These are phyloP conservation scores for Fraxinus pennsylvanica DNA, from an alignment of 257 asterid species.

Conservation along the genomic window DNA sequence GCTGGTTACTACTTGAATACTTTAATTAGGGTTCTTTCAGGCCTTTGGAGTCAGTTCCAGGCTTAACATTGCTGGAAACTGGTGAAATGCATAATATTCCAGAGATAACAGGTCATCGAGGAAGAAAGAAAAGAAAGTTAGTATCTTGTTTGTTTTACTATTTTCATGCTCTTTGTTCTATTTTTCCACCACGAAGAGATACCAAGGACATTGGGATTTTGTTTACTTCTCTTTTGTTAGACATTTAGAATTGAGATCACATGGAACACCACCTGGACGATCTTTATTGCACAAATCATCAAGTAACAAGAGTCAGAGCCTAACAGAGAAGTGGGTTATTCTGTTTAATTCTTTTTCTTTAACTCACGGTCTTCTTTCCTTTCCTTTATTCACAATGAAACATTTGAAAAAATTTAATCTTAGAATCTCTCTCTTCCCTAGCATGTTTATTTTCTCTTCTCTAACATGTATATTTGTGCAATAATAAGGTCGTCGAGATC, in stretches of 20 bases:
- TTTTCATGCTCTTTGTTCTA: conserved; percentile 15
- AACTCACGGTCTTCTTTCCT: conserved; percentile 6
- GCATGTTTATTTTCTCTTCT: conserved; percentile 12
- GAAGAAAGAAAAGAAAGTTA: conserved; percentile 78
- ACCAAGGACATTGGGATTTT: conserved; percentile 14
- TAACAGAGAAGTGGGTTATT: conserved; percentile 47
- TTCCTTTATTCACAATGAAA: conserved; percentile 1
- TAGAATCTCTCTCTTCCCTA: neutral
- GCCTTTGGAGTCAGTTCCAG: conserved; percentile 54
- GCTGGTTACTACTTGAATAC: neutral
- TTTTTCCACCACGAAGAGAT: conserved; percentile 4
- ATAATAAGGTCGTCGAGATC: conserved; percentile 47
- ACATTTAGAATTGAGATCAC: conserved; percentile 44
- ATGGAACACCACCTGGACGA: conserved; percentile 37
- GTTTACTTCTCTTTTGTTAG: conserved; percentile 40
- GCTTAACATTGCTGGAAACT: conserved; percentile 44
- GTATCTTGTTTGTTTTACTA: conserved; percentile 35
- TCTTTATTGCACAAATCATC: conserved; percentile 41
- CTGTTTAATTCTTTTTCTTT: conserved; percentile 22
- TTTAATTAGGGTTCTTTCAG: conserved; percentile 36
- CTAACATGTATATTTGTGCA: conserved; percentile 30
- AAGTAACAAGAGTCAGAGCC: conserved; percentile 47
- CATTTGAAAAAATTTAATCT: conserved; percentile 1
- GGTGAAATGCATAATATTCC: conserved; percentile 40
- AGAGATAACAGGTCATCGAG: conserved; percentile 48